Base-by-base conservation (phyloP, 1,284 basidiomycete genomes). In the Boletus austroedulis region DNA sequence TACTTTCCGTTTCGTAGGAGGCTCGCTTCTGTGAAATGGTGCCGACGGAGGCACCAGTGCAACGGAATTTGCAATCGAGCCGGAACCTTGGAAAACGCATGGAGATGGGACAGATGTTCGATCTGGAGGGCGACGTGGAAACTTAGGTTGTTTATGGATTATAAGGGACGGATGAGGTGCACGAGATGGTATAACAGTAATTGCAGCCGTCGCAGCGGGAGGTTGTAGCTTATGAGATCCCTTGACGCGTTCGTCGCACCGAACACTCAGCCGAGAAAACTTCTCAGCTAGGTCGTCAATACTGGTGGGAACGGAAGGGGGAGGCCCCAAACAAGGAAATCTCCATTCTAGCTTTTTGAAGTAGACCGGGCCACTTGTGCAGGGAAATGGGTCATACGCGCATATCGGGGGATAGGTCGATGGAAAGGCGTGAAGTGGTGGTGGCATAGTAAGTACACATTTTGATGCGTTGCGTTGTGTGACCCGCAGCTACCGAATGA, bases 141-240 rank as follows among this genome's bases (percentile, higher is more conserved):
- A 6, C 8, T 28, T 34, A 57, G 36, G 0, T 8, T 57, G 53
- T 17, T 40, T 28, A 43, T 3, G 1, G 5, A 29, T 14, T 17
- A 66, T n/a, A 15, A 53, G 1, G 1, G 67, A 62, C 4, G 67
- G 61, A 17, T 70, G 65, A 19, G 65, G 66, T 31, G 67, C 67
- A 29, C 28, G 43, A 24, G 58, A 34, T 0, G 57, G 66, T 60
- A 57, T 38, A 11, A 70, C 51, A 19, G 68, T 70, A 12, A 67
- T 59, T 3, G 68, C 67, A 12, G 12, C 36, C 1, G 63, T 65
- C 0, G 68, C 62, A 14, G 58, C 62, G 19, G 53, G 29, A 0
- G 67, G 55, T 19, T n/a, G 49, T 8, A 23, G 10, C 21, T 26
- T 41, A 12, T 10, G n/a, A 36, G 50, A 12, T 31, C 41, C 57